Evolutionary conservation across 305 asterid genomes (phyloP), one percentile per base, ranked within the genome.

Genomic region (Nicotiana rustica): DNA sequence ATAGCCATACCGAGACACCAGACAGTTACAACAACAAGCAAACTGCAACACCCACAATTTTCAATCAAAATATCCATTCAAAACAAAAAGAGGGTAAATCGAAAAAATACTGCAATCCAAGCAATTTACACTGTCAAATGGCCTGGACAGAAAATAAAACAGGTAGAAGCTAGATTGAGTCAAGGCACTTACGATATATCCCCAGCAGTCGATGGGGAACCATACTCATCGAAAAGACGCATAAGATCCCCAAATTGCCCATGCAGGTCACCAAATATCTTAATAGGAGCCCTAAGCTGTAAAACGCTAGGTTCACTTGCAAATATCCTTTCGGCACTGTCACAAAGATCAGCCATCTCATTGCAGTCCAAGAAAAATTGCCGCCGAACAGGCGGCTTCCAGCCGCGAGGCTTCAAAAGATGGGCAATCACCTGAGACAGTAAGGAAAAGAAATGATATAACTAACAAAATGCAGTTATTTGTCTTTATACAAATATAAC

Each of bases 191-290:
- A 97, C 99, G 99, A 92, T 81, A 97, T 97, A 89, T 97, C 99
- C 77, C 99, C 99, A 68, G 99, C 99, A 65, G 99, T 97, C 77
- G 99, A 97, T 60, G 99, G 99, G 78, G 99, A 92, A 78, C 99
- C 99, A 87, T 97, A 97, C 92, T 97, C 99, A 68, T 95, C 99
- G 86, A 97, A 97, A 81, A 97, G 98, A 71, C 99, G 91, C 99
- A 97, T 97, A 57, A 97, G 96, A 89, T 97, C 99, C 73, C 99
- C 99, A 88, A 97, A 97, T 84, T 97, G 99, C 81, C 99, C 99
- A 67, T 97, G 99, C 89, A 95, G 92, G 88, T 97, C 99, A 66
- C 99, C 99, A 85, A 97, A 97, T 83, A 97, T 95, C 89, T 97
- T 97, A 82, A 97, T 93, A 79, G 99, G 99, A 86, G 99, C 99